A percentile compares a stretch with the other conserved stretches of the same genome.
Evolutionary conservation across 768 basidiomycete genomes (phyloP).

Genomic region (Hericium alpestre): DNA sequence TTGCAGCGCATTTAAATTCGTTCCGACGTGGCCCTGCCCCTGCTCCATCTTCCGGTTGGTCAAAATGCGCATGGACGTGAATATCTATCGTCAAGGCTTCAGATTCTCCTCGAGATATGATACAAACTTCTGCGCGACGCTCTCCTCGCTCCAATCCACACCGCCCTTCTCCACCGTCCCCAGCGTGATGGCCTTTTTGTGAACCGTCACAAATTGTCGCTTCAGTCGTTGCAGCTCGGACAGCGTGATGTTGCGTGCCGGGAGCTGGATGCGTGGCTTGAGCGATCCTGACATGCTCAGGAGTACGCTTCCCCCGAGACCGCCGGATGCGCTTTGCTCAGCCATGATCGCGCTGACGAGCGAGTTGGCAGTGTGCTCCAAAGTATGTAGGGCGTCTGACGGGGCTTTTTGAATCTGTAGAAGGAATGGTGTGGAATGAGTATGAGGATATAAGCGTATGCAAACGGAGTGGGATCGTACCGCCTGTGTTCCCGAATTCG

Average conservation of each 20-base stretch:
- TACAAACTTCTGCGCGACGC: slow-evolving; percentile 60
- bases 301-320: slow-evolving; percentile 32
- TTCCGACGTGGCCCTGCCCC: too few species aligned
- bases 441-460: background rate
- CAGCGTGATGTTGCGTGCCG: slow-evolving; percentile 63
- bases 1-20: too few species aligned
- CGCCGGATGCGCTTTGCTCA: slow-evolving; percentile 44
- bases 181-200: slow-evolving; percentile 81
- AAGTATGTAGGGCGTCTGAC: slow-evolving; percentile 72
- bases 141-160: slow-evolving; percentile 70
- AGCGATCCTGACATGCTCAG: slow-evolving; percentile 30
- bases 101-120: slow-evolving; percentile 64
- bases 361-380: slow-evolving; percentile 68
- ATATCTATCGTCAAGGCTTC: slow-evolving; percentile 23
- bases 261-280: slow-evolving; percentile 47
- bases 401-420: slow-evolving; percentile 70
- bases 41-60: too few species aligned
- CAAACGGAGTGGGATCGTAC: slow-evolving; percentile 31
- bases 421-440: background rate
- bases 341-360: slow-evolving; percentile 66
- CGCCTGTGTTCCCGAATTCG: slow-evolving; percentile 71
- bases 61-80: background rate
- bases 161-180: slow-evolving; percentile 68
- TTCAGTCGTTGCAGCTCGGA: slow-evolving; percentile 84
- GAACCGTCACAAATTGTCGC: slow-evolving; percentile 81